Base-by-base conservation (phyloP, 2,329 filamentous ascomycete genomes). In the Xylariaceae sp. region DNA sequence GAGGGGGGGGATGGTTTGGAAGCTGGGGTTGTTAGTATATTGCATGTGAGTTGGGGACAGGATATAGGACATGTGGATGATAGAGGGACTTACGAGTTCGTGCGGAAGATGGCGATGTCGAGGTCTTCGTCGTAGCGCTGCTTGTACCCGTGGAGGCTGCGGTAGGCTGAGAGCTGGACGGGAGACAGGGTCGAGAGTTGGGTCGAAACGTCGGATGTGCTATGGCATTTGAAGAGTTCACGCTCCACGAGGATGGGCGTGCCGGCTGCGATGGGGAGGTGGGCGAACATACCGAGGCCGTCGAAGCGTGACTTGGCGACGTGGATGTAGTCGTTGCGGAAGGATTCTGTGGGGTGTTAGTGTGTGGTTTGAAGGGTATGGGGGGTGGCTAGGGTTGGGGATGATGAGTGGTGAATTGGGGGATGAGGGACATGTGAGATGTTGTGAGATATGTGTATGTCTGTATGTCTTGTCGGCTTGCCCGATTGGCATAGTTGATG, bases 281-380 rank as follows among this genome's bases (percentile, higher is more conserved):
- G 54, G 0, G 78, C 76, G 42, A 80, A 78, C 0, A 68, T 71
- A 0, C 78, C 78, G 40, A 71, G 68, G 1, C 77, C 77, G 0
- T 71, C 70, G 1, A 75, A 62, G 0, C 52, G 42, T 0, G 76
- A 78, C 10, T 58, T 58, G 2, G 62, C 66, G 6, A 81, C 58
- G 11, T 66, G 56, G 36, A 81, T 71, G 49, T 58, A 68, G 0
- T 64, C 59, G 50, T 77, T 78, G 18, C 62, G 45, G 36, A 59
- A 64, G 0, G 14, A 22, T 43, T 64, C 62, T 19, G 45, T 27
- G 6, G 40, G 30, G 32, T 6, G 14, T 27, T 27, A 27, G 22
- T 45, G 3, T n/a, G 36, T 33, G 38, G 33, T 33, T 30, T 39
- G 30, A 42, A 22, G 35, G 12, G 1, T 11, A 32, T 5, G 15